Conservation (phyloP, 768 basidiomycete species). For the Naganishia vaughanmartiniae region DNA sequence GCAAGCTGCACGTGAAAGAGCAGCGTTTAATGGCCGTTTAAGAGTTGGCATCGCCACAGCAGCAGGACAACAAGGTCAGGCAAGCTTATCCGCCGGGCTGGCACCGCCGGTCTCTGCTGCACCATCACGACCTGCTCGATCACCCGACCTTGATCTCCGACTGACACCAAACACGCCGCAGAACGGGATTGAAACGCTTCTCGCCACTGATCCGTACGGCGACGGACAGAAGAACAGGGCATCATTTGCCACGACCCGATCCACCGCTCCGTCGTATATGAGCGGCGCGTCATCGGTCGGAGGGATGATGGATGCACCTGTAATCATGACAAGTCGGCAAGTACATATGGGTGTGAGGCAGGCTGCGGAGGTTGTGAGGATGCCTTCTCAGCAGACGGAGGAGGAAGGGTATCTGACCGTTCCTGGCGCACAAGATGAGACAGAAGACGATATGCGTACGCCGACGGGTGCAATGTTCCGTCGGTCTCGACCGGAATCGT, state of each 20-base stretch:
- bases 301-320: constrained; percentile 47
- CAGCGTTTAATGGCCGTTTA: neutral
- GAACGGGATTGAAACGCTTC: constrained; percentile 23
- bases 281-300: constrained; percentile 40
- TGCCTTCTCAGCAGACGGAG: constrained; percentile 14
- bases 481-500: neutral
- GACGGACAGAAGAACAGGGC: neutral
- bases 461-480: constrained; percentile 3
- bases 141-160: constrained; percentile 46
- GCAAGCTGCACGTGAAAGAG: constrained; percentile 24
- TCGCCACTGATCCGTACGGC: neutral
- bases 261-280: constrained; percentile 39
- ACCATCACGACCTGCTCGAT: constrained; percentile 44
- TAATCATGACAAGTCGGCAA: constrained; percentile 46
- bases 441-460: too few species aligned
- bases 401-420: constrained; percentile 12
- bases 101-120: constrained; percentile 28
- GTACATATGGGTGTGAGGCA: constrained; percentile 47
- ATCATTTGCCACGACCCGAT: constrained; percentile 25
- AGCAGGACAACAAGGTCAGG: neutral
- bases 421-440: neutral
- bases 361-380: constrained; percentile 48
- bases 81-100: constrained; percentile 5
- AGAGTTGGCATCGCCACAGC: neutral
- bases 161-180: constrained; percentile 21